Evolutionary conservation across 345 rosid genomes (phyloP).

Genomic region (Populus simonii): DNA sequence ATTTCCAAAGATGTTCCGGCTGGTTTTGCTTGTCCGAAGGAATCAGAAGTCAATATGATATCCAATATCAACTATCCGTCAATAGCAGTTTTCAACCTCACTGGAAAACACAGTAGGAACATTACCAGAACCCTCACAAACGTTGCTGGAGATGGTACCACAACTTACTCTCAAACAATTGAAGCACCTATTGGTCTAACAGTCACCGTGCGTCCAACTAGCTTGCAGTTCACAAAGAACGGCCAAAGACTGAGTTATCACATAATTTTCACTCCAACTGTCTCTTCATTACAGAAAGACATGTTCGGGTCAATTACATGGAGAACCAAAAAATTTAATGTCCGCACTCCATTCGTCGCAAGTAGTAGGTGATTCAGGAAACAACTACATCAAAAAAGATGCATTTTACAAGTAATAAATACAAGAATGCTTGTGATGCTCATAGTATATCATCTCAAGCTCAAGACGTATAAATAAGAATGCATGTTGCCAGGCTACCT

Average conservation of each 20-base stretch:
- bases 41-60: slow-evolving; percentile 40
- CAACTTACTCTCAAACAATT: slow-evolving; percentile 27
- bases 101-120: slow-evolving; percentile 35
- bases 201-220: neutral
- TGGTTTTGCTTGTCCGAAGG: slow-evolving; percentile 49
- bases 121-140: slow-evolving; percentile 60
- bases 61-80: slow-evolving; percentile 78
- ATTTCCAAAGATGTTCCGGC: slow-evolving; percentile 43
- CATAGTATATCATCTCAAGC: neutral
- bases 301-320: slow-evolving; percentile 63
- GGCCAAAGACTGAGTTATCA: slow-evolving; percentile 45
- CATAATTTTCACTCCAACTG: slow-evolving; percentile 37
- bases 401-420: neutral
- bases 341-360: slow-evolving; percentile 44
- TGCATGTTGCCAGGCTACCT: neutral
- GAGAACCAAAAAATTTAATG: slow-evolving; percentile 50
- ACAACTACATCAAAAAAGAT: neutral
- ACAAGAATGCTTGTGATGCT: neutral
- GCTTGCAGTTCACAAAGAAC: neutral
- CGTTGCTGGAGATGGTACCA: slow-evolving; percentile 52
- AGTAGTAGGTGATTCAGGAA: neutral
- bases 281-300: neutral
- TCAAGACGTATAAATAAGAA: neutral
- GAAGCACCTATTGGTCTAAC: neutral
- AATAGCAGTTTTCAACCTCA: slow-evolving; percentile 47